These are phyloP conservation scores for Knoxia roxburghii DNA, from an alignment of 257 asterid genomes.

Conservation along the genomic window DNA sequence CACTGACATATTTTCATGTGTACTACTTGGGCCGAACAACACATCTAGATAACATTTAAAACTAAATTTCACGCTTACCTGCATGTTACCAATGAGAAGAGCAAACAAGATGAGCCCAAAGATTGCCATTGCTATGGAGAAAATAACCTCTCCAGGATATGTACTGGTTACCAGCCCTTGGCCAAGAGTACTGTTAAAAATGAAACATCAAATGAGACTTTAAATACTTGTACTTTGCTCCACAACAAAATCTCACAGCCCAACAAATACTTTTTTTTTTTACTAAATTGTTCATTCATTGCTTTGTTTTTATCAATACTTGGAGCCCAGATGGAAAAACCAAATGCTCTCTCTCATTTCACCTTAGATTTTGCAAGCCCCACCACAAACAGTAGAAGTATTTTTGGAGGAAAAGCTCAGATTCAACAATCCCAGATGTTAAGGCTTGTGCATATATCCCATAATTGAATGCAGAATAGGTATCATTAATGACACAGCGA, in stretches of 20 bases:
- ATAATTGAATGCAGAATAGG: slow-evolving; percentile 40
- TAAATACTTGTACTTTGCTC: slow-evolving; percentile 5
- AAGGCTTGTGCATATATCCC: slow-evolving; percentile 79
- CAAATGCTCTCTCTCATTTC: not conserved
- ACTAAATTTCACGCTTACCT: slow-evolving; percentile 38
- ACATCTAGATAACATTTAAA: not conserved
- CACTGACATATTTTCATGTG: too few relatives aligned
- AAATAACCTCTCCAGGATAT: slow-evolving; percentile 78
- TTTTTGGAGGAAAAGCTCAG: slow-evolving; percentile 54
- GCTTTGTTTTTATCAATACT: slow-evolving; percentile 6
- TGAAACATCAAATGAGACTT: slow-evolving; percentile 11
- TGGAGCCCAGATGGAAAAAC: not conserved
- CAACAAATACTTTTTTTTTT: not conserved
- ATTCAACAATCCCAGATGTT: slow-evolving; percentile 57
- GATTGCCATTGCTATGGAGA: slow-evolving; percentile 73
- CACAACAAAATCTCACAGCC: not conserved
- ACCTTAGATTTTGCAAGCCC: slow-evolving; percentile 93
- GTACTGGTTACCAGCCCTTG: slow-evolving; percentile 95
- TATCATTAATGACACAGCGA: slow-evolving; percentile 44
- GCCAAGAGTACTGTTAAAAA: slow-evolving; percentile 66
- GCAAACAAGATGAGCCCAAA: slow-evolving; percentile 86
- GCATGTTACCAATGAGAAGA: slow-evolving; percentile 98
- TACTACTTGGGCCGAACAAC: too few relatives aligned
- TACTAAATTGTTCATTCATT: not conserved
- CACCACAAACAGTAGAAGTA: slow-evolving; percentile 91